Evolutionary conservation across 306 rosid genomes (phyloP), one percentile per base, ranked within the genome.

Genomic region (Gastrolobium bilobum): DNA sequence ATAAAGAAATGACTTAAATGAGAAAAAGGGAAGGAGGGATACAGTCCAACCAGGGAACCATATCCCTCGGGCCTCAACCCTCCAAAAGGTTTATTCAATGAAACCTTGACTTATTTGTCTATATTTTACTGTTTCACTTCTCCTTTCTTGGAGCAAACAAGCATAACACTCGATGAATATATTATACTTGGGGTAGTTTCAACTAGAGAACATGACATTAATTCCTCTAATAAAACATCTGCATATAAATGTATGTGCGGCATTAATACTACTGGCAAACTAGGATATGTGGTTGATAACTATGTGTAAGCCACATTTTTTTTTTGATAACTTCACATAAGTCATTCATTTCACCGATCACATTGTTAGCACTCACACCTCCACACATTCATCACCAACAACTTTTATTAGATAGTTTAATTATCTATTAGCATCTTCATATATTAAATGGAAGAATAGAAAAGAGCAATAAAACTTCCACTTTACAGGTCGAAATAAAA

Each of bases 381-480:
- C 31, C 10, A 20, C 10, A 53, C 59, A 53, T 7, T 53, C 59
- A 33, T 11, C 26, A 59, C 42, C 26, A 58, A 31, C 14, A 58
- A 10, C 20, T 30, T 58, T 58, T 58, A 58, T 31, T 10, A 8
- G 26, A 20, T 20, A 20, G 46, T 74, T 59, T 59, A 59, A 73
- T 29, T 57, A 43, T 68, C 56, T 40, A 6, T 3, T 6, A 75
- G 42, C 47, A 10, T 61, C 46, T 35, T 47, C 61, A 47, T 35
- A 35, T 47, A 34, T 75, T 20, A 75, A 33, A 60, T 2, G 37
- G 47, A 48, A 33, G 79, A n/a, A 20, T 31, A 46, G 38, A 39
- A 60, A 14, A 34, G 70, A 15, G 61, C 61, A 14, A 75, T 6
- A 51, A 52, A 76, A 52, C 42, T 53, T 30, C 47, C 47, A 53